Base-by-base conservation (phyloP, 441 rosid genomes). In the Corymbia citriodora region DNA sequence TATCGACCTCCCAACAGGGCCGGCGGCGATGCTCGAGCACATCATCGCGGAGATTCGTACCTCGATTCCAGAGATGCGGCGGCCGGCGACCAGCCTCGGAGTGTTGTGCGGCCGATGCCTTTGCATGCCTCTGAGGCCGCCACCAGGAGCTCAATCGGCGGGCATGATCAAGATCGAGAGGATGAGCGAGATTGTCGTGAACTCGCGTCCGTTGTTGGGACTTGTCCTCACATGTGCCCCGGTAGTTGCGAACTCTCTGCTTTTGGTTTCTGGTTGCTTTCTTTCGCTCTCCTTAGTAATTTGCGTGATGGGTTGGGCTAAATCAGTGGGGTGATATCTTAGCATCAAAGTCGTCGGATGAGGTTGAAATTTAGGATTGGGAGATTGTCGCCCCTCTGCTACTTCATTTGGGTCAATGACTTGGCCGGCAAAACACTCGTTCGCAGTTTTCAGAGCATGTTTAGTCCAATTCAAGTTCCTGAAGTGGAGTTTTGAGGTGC, bases 171-270 rank as follows among this genome's bases (percentile, higher is more conserved):
- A 19, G 52, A 87, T 27, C 90, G 87, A 40, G 88, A 55, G 87
- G 89, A 86, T 50, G 90, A 87, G 45, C 91, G 88, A 88, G 54
- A 93, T 52, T 91, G 93, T 25, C 27, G 57, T 23, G 90, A 59
- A 50, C 17, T 89, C 25, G 72, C 86, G 33, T 29, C 91, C 88
- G 89, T 96, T 87, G 91, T 94, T 63, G 98, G 99, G 91, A 97
- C 97, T 90, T 96, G 99, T 93, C 95, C 96, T 91, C 94, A 92
- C 90, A 96, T 97, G 98, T 97, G 99, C 93, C 97, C 99, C 61
- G 99, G 99, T 97, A 85, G 50, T 90, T 33, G 48, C 23, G 55
- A 57, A 72, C 8, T 36, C 90, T 9, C n/a, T 40, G 55, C 61
- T 63, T 36, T 68, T 55, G 70, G 50, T 36, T 5, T 85, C 53